These are phyloP conservation scores for Iris pallida DNA, from an alignment of 116 monocot species.

Conservation along the genomic window DNA sequence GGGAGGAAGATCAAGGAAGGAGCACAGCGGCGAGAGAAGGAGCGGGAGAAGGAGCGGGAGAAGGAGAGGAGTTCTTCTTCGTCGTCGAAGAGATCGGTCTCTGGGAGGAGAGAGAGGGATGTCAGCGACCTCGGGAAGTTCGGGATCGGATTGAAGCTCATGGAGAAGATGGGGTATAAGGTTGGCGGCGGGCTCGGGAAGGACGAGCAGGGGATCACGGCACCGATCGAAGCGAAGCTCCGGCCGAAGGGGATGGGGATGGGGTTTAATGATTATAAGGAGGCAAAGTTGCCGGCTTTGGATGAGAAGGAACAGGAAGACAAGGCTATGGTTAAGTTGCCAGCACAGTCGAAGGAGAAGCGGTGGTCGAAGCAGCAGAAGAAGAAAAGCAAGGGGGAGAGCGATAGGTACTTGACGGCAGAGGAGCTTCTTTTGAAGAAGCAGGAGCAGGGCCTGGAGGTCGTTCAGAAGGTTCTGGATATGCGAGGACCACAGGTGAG, in stretches of 20 bases:
- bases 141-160: constrained; percentile 46
- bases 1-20: constrained; percentile 54
- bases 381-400: constrained; percentile 42
- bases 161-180: constrained; percentile 69
- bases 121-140: constrained; percentile 31
- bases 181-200: constrained; percentile 70
- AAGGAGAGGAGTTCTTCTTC: not conserved
- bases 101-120: constrained; percentile 17
- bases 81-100: constrained; percentile 13
- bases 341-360: constrained; percentile 44
- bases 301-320: constrained; percentile 33
- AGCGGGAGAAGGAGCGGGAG: constrained; percentile 36
- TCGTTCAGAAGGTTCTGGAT: constrained; percentile 83
- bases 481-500: constrained; percentile 88
- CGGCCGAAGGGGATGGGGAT: constrained; percentile 84
- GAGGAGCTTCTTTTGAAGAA: constrained; percentile 77
- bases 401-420: constrained; percentile 43
- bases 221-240: constrained; percentile 62
- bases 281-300: constrained; percentile 57
- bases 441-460: constrained; percentile 67
- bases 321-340: constrained; percentile 3
- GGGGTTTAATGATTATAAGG: constrained; percentile 87
- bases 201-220: constrained; percentile 72
- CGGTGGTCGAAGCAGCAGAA: constrained; percentile 71
- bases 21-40: constrained; percentile 40